Conservation (phyloP, 768 basidiomycete genomes). For the Boletus subcaerulescens region DNA sequence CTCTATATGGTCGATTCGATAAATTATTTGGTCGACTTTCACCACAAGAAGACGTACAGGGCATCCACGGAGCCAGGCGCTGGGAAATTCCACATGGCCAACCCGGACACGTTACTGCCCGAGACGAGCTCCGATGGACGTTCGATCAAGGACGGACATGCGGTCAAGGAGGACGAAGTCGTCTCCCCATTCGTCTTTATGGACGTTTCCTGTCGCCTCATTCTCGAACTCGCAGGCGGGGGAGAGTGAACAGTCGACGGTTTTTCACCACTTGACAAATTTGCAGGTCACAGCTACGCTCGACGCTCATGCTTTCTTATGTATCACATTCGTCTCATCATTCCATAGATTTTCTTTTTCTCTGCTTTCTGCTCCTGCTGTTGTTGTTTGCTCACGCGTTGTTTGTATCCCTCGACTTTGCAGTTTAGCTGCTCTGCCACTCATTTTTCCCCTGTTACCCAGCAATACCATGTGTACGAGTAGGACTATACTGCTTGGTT, state of each 20-base stretch:
- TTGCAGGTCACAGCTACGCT: not conserved
- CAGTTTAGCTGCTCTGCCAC: not conserved
- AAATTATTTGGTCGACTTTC: conserved; percentile 98
- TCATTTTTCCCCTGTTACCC: not conserved
- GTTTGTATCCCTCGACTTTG: conserved; percentile 5
- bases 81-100: conserved; percentile 66
- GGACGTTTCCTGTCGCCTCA: conserved; percentile 91
- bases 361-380: conserved; percentile 11
- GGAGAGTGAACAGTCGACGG: conserved; percentile 32
- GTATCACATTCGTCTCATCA: conserved; percentile 6
- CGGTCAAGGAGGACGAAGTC: conserved; percentile 55
- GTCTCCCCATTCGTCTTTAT: conserved; percentile 93
- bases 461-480: too few species aligned
- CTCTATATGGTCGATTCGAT: conserved; percentile 94
- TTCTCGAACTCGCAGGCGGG: conserved; percentile 87
- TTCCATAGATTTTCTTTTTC: conserved; percentile 13
- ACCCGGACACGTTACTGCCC: conserved; percentile 30
- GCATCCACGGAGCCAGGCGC: conserved; percentile 67
- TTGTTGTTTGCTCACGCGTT: conserved; percentile 13
- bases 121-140: conserved; percentile 57
- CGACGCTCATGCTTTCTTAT: not conserved
- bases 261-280: too few species aligned
- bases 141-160: conserved; percentile 48
- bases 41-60: conserved; percentile 92
- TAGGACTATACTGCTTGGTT: too few species aligned